These are phyloP conservation scores for Lactuca sativa DNA, from an alignment of 129 eudicot genomes.

Conservation along the genomic window DNA sequence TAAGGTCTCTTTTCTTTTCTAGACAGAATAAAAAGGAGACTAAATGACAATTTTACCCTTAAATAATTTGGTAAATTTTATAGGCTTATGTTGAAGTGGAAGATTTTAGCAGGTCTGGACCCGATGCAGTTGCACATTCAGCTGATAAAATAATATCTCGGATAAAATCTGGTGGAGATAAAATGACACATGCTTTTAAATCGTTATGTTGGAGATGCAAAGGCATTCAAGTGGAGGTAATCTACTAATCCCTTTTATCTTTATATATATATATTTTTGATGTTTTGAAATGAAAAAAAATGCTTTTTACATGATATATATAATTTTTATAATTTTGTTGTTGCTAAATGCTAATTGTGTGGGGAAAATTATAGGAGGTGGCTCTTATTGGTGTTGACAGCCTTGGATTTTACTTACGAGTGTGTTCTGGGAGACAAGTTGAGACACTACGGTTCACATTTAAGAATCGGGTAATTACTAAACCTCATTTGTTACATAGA, in stretches of 20 bases:
- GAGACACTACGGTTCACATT: slow-evolving; percentile 81
- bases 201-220: slow-evolving; percentile 80
- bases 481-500: background rate
- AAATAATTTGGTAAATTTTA: slow-evolving; percentile 11
- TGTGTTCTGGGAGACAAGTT: slow-evolving; percentile 82
- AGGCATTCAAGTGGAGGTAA: slow-evolving; percentile 92
- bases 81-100: slow-evolving; percentile 71
- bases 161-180: slow-evolving; percentile 80
- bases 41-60: too few species aligned
- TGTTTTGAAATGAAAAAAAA: background rate
- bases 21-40: too few species aligned
- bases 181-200: slow-evolving; percentile 67
- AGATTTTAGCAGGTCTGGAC: slow-evolving; percentile 68
- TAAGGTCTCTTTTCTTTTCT: too few species aligned
- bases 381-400: slow-evolving; percentile 78
- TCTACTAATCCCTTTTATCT: background rate
- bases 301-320: background rate
- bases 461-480: slow-evolving; percentile 59
- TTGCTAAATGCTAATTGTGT: background rate
- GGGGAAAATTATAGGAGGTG: slow-evolving; percentile 56
- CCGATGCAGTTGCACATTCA: slow-evolving; percentile 91
- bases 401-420: slow-evolving; percentile 84
- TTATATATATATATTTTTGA: background rate
- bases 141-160: slow-evolving; percentile 76
- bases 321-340: background rate